Conservation (phyloP, 768 basidiomycete species). For the Lactarius evosmus region DNA sequence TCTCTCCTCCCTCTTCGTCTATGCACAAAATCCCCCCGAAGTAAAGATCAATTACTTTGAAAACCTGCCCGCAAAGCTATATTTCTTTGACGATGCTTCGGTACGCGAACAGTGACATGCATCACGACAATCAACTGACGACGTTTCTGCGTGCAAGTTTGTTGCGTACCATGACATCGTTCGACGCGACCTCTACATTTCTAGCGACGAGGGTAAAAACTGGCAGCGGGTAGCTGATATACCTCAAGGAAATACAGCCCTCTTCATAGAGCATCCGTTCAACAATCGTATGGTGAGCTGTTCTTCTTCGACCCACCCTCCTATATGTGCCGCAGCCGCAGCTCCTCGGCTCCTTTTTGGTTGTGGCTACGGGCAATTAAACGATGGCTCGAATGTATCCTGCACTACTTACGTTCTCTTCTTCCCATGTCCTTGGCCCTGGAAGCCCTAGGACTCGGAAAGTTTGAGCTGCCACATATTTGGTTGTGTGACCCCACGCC, state of each 20-base stretch:
- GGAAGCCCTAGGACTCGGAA: background rate
- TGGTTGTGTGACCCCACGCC: background rate
- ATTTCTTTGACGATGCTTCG: slow-evolving; percentile 91
- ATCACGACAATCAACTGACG: background rate
- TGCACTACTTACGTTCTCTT: background rate
- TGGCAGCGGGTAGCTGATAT: slow-evolving; percentile 54
- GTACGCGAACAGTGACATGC: slow-evolving; percentile 44
- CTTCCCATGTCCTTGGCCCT: background rate
- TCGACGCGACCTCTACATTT: slow-evolving; percentile 68
- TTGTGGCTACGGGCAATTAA: background rate
- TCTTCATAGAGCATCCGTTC: slow-evolving; percentile 86
- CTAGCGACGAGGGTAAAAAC: slow-evolving; percentile 80
- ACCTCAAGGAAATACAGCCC: slow-evolving; percentile 54
- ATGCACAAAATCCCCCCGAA: slow-evolving; percentile 26
- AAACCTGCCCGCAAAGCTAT: slow-evolving; percentile 70
- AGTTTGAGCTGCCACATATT: background rate
- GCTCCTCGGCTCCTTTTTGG: background rate
- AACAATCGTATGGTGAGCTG: slow-evolving; percentile 47
- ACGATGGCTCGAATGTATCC: background rate
- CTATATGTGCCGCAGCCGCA: slow-evolving; percentile 4
- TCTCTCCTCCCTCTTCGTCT: slow-evolving; percentile 5
- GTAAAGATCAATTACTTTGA: slow-evolving; percentile 49
- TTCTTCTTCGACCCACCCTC: slow-evolving; percentile 1
- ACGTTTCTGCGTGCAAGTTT: slow-evolving; percentile 37
- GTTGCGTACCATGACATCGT: slow-evolving; percentile 81